phyloP scores from a whole-genome alignment of 768 basidiomycete genomes.

The Thelephora ganbajun region DNA sequence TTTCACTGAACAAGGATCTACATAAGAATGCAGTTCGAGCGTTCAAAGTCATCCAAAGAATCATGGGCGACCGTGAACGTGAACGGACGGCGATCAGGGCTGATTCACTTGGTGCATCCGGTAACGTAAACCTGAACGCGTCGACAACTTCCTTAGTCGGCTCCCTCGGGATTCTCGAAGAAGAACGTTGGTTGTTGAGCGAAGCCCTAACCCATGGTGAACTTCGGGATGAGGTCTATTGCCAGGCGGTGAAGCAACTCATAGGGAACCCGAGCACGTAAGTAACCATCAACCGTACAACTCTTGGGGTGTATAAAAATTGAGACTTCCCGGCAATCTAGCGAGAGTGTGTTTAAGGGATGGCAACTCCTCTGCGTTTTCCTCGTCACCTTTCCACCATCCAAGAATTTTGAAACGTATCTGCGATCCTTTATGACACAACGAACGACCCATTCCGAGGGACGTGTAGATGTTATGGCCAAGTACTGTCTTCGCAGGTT shows the following conservation, averaged over 20 bases:
- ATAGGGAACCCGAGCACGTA: conserved; percentile 70
- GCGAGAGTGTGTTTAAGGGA: conserved; percentile 78
- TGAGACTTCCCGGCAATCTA: conserved; percentile 16
- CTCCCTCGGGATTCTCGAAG: conserved; percentile 45
- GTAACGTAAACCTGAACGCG: conserved; percentile 10
- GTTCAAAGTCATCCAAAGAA: conserved; percentile 82
- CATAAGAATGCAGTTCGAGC: conserved; percentile 69
- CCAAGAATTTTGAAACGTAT: conserved; percentile 83
- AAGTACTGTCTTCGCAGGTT: conserved; percentile 81
- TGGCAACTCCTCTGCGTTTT: conserved; percentile 90
- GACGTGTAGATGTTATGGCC: conserved; percentile 80
- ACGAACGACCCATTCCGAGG: conserved; percentile 51
- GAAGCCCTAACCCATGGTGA: conserved; percentile 73
- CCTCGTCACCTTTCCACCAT: conserved; percentile 85
- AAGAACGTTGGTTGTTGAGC: conserved; percentile 75
- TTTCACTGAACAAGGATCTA: conserved; percentile 50
- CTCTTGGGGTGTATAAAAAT: neutral
- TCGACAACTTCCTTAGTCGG: conserved; percentile 32
- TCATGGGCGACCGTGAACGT: conserved; percentile 87
- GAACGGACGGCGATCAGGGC: conserved; percentile 32
- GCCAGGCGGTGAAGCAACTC: conserved; percentile 86
- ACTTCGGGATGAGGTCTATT: conserved; percentile 86
- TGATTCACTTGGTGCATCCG: conserved; percentile 3
- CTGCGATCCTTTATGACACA: conserved; percentile 68
- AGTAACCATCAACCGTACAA: conserved; percentile 16